Percentiles rank a stretch among this genome's conserved stretches.
These are phyloP conservation scores for Aspergillus ostianus DNA, from an alignment of 495 filamentous ascomycete species.

Conservation along the genomic window DNA sequence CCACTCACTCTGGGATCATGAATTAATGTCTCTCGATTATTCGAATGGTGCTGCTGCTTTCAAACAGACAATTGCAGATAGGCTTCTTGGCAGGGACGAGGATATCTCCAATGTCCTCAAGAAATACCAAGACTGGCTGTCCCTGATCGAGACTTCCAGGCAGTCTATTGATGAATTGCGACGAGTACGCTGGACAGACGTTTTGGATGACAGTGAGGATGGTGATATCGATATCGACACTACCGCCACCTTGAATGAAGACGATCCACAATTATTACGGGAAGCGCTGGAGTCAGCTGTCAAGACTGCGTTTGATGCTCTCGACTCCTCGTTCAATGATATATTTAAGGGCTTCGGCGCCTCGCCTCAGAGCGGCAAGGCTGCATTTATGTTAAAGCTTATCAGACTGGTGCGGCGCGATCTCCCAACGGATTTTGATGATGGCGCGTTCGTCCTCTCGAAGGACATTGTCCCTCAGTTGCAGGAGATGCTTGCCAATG, in stretches of 20 bases:
- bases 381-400: conserved; percentile 70
- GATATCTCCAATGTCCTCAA: conserved; percentile 57
- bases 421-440: conserved; percentile 50
- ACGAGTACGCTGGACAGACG: conserved; percentile 71
- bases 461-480: conserved; percentile 52
- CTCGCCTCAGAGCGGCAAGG: conserved; percentile 50
- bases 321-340: conserved; percentile 54
- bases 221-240: conserved; percentile 62
- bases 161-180: conserved; percentile 64
- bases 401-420: conserved; percentile 71
- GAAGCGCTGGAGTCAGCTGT: conserved; percentile 59
- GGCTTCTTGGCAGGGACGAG: conserved; percentile 63
- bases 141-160: conserved; percentile 57
- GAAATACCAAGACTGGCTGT: conserved; percentile 67
- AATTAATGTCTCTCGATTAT: conserved; percentile 50
- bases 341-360: conserved; percentile 44
- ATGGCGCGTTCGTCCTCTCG: conserved; percentile 37
- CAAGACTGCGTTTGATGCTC: conserved; percentile 51
- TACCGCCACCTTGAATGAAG: conserved; percentile 61
- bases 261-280: conserved; percentile 68
- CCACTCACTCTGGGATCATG: conserved; percentile 60
- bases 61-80: conserved; percentile 49
- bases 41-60: conserved; percentile 55
- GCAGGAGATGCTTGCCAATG: conserved; percentile 52
- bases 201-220: conserved; percentile 73